Evolutionary conservation across 805 yeast species (phyloP).

Genomic region (Cyberlindnera subsufficiens): DNA sequence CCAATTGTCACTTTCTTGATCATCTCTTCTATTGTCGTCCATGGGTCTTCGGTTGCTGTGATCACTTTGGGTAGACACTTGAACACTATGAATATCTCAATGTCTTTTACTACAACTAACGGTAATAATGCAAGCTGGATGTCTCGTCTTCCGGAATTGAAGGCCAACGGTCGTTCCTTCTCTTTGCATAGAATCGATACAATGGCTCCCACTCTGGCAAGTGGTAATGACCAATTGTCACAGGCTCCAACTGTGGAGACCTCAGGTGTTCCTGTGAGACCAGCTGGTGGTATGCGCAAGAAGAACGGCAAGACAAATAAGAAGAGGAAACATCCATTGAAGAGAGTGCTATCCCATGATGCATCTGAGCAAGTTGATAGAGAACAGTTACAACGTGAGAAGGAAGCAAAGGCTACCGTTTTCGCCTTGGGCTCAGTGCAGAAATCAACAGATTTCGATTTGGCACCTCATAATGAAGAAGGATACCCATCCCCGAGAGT

Average conservation of each 20-base stretch:
- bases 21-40: constrained; percentile 77
- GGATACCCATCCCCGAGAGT: constrained; percentile 9
- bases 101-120: constrained; percentile 75
- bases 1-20: constrained; percentile 78
- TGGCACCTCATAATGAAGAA: constrained; percentile 14
- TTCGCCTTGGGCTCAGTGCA: constrained; percentile 30
- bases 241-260: constrained; percentile 47
- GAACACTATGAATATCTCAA: constrained; percentile 71
- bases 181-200: constrained; percentile 84
- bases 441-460: constrained; percentile 10
- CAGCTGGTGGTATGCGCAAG: constrained; percentile 70
- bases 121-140: constrained; percentile 67
- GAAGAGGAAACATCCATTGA: constrained; percentile 28
- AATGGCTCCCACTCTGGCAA: constrained; percentile 29
- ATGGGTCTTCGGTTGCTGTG: constrained; percentile 86
- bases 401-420: constrained; percentile 37
- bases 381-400: constrained; percentile 34
- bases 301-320: constrained; percentile 30
- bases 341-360: constrained; percentile 12
- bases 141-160: constrained; percentile 71
- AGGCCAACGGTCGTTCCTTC: constrained; percentile 57
- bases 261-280: constrained; percentile 58
- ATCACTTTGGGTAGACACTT: constrained; percentile 61
- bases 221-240: constrained; percentile 20
- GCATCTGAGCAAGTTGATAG: constrained; percentile 20